phyloP scores from a whole-genome alignment of 2,329 filamentous ascomycete species.

The Beauveria scarabaeidicola region DNA sequence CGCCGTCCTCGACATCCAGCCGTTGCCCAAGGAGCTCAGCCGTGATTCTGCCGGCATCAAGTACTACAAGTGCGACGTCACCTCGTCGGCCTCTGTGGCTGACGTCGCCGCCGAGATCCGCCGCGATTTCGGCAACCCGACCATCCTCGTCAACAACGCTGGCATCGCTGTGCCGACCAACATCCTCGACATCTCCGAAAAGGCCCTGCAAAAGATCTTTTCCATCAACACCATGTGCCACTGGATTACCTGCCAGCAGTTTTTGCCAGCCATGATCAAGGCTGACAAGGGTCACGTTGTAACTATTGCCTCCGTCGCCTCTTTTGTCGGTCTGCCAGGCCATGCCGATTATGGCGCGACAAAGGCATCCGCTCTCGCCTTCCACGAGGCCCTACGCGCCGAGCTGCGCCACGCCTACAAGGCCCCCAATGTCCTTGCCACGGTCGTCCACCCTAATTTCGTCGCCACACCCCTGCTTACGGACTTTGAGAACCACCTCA shows the following conservation, averaged over 20 bases:
- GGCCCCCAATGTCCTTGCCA: slow-evolving; percentile 52
- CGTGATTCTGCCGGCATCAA: slow-evolving; percentile 35
- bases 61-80: slow-evolving; percentile 61
- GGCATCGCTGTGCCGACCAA: slow-evolving; percentile 48
- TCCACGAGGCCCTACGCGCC: slow-evolving; percentile 53
- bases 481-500: slow-evolving; percentile 19
- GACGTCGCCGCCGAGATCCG: slow-evolving; percentile 41
- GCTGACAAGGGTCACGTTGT: slow-evolving; percentile 60
- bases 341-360: slow-evolving; percentile 56
- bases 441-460: slow-evolving; percentile 46
- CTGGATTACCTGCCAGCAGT: slow-evolving; percentile 53
- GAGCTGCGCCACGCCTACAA: slow-evolving; percentile 49
- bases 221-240: slow-evolving; percentile 57
- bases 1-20: slow-evolving; percentile 55
- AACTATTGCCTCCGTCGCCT: slow-evolving; percentile 55
- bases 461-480: slow-evolving; percentile 15
- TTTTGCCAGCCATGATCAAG: slow-evolving; percentile 53
- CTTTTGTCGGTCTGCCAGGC: slow-evolving; percentile 46
- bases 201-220: slow-evolving; percentile 51
- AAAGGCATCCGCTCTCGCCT: slow-evolving; percentile 54
- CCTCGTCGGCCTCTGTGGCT: slow-evolving; percentile 40
- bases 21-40: slow-evolving; percentile 10
- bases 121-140: slow-evolving; percentile 47
- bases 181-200: slow-evolving; percentile 46
- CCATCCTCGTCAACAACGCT: slow-evolving; percentile 61